Conservation (phyloP, 208 protist genomes). For the Crithidia expoeki region DNA sequence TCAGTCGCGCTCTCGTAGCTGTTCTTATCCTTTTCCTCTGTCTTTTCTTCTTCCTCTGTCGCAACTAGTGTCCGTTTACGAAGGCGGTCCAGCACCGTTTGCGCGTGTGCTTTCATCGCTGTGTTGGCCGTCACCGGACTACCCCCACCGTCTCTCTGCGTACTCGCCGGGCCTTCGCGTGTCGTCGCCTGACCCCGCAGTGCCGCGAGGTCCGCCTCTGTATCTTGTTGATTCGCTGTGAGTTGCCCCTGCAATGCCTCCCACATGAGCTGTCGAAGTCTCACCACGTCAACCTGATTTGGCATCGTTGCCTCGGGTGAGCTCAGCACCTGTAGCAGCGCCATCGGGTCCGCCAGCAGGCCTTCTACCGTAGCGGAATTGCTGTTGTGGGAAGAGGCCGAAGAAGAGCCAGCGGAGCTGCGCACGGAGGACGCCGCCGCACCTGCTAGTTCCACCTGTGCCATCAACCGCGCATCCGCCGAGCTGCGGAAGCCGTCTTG, state of each 20-base stretch:
- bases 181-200: not conserved
- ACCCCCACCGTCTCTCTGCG: not conserved
- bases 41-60: conserved; percentile 16
- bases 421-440: conserved; percentile 28
- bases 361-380: not conserved
- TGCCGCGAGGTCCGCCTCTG: conserved; percentile 7
- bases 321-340: conserved; percentile 58
- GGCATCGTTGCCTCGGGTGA: conserved; percentile 69
- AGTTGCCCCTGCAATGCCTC: conserved; percentile 51
- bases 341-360: conserved; percentile 29
- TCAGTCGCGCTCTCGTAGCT: not conserved
- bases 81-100: conserved; percentile 27
- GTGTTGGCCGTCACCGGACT: conserved; percentile 7
- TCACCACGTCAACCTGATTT: conserved; percentile 86
- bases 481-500: conserved; percentile 32
- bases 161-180: not conserved
- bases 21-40: not conserved
- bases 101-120: conserved; percentile 38
- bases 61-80: conserved; percentile 15
- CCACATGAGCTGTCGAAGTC: conserved; percentile 85
- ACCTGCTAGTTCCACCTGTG: conserved; percentile 45
- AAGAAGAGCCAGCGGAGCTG: not conserved
- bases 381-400: conserved; percentile 29
- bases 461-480: conserved; percentile 41
- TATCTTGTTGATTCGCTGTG: conserved; percentile 27